Base-by-base conservation (phyloP, 1,139 yeast species). In the Magnusiomyces paraingens region DNA sequence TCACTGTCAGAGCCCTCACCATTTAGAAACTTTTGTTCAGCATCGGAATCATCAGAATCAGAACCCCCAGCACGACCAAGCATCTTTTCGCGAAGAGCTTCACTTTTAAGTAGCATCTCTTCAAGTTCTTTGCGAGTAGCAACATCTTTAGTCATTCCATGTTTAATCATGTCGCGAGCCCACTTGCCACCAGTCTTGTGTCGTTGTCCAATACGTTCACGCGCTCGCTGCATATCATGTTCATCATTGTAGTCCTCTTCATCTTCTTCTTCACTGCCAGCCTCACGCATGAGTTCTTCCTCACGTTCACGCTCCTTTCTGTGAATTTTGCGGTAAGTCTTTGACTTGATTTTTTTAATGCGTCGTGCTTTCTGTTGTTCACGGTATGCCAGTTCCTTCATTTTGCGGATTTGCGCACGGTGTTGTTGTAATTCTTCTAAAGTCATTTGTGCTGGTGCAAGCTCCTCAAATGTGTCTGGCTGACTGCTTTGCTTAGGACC, bases 321-420 rank as follows among this genome's bases (percentile, higher is more conserved):
- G 66, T 87, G 84, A 54, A 91, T 84, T 66, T 87, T 84, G 64
- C 89, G 88, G 71, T 83, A 93, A 5, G 89, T 80, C 70, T 91
- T 94, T 47, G 97, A 89, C 70, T 93, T 93, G 71, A 93, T 93
- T 73, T 91, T 93, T 74, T 91, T 91, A 64, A 93, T 79, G 63
- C 99, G 80, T 69, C 81, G 89, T 20, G 98, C 90, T 66, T 88
- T 84, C 64, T 84, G 81, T 72, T 93, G 97, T 65, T 93, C 97
- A 65, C 98, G 80, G 72, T 90, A 93, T 95, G 93, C 88, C 59
- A 93, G 78, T 66, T 93, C 99, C 60, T 99, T 80, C 97, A 90
- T 90, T 64, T 86, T 71, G 62, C 98, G 79, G 61, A 93, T 78
- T 69, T 93, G 96, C 55, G 82, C 80, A 14, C 95, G 85, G 60